Evolutionary conservation across 164 flowering plant species (phyloP), one percentile per base, ranked within the genome.

Genomic region (Berberis thunbergii): DNA sequence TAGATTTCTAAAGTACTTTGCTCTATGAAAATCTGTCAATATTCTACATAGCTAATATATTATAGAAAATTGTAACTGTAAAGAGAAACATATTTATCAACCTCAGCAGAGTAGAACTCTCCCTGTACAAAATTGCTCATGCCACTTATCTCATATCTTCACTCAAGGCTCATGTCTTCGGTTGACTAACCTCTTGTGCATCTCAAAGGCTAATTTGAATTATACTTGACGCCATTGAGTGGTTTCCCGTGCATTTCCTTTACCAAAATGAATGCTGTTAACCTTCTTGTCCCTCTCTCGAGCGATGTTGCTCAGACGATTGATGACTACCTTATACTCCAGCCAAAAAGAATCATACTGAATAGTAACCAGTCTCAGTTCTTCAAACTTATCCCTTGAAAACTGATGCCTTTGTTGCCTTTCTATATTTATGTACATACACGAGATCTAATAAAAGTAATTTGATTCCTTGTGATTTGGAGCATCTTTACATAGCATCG

Each of bases 401-500:
- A 52, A 7, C 49, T 39, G 26, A 26, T 26, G 26, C 26, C 46
- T 54, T 42, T 8, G n/a, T 45, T 53, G 39, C 26, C 6, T 43
- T 49, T 60, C 38, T 61, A 45, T 7, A 61, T 43, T 45, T 10
- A 54, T 12, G 41, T 41, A 41, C 60, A 41, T 2, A 54, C 39
- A 26, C 26, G 26, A 26, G 13, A 61, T 50, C 60, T 70, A 68
- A 45, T 70, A 84, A 65, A 78, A 91, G 68, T 62, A 82, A 11
- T 79, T 63, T 49, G 69, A 78, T 45, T 80, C 84, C 67, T 81
- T 85, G 63, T 71, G 76, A 61, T 75, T 76, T 2, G 79, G 74
- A 44, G 79, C 79, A 68, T 89, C 98, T 76, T 85, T 89, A 67
- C 96, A 89, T 11, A 92, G 88, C 75, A 92, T 81, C 10, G 98